These are phyloP conservation scores for Tylopilus subfusipes DNA, from an alignment of 768 basidiomycete species.

Conservation along the genomic window DNA sequence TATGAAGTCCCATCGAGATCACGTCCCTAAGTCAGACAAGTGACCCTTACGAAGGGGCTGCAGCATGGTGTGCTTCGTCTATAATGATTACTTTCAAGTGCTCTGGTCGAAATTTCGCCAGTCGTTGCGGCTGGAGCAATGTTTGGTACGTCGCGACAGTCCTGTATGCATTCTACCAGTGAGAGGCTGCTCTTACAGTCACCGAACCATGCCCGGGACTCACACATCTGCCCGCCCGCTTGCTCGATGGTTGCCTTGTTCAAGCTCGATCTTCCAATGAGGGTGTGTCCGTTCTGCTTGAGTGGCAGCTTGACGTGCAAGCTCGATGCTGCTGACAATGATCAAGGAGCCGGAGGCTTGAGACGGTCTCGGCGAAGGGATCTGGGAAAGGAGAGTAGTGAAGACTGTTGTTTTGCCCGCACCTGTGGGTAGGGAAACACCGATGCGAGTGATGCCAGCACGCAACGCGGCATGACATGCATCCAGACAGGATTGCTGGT, in stretches of 20 bases:
- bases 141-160: slow-evolving; percentile 92
- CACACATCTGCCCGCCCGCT: slow-evolving; percentile 84
- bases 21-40: background rate
- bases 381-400: slow-evolving; percentile 69
- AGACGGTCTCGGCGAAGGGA: slow-evolving; percentile 43
- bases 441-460: slow-evolving; percentile 68
- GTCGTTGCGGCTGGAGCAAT: slow-evolving; percentile 55
- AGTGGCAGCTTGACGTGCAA: slow-evolving; percentile 80
- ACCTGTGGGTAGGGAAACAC: slow-evolving; percentile 82
- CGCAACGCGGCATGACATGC: slow-evolving; percentile 71
- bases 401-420: slow-evolving; percentile 92
- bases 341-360: slow-evolving; percentile 64
- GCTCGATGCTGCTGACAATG: slow-evolving; percentile 85
- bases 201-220: slow-evolving; percentile 1
- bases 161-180: slow-evolving; percentile 33
- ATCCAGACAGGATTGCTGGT: slow-evolving; percentile 78
- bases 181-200: background rate
- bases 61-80: slow-evolving; percentile 95
- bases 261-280: slow-evolving; percentile 81
- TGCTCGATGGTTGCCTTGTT: slow-evolving; percentile 82
- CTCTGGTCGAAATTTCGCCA: slow-evolving; percentile 72
- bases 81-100: slow-evolving; percentile 73
- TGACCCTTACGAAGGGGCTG: slow-evolving; percentile 79
- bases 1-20: slow-evolving; percentile 22
- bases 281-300: slow-evolving; percentile 69